These are phyloP conservation scores for Corchorus capsularis DNA, from an alignment of 345 rosid genomes.

Conservation along the genomic window DNA sequence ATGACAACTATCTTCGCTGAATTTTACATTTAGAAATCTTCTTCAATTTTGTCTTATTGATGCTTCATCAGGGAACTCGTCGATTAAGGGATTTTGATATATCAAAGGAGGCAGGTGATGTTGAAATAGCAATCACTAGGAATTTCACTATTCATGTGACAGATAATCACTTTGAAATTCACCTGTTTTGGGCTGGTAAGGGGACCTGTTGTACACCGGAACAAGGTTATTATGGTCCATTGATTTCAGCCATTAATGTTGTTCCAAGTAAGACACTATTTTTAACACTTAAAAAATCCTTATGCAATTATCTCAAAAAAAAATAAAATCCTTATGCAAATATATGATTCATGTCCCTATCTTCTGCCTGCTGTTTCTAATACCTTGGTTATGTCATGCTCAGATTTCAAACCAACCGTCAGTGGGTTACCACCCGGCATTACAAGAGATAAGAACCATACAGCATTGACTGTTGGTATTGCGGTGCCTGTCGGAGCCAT, in stretches of 20 bases:
- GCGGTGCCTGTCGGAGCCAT: slow-evolving; percentile 21
- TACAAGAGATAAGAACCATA: slow-evolving; percentile 20
- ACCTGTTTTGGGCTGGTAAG: slow-evolving; percentile 68
- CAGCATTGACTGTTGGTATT: slow-evolving; percentile 32
- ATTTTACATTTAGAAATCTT: neutral
- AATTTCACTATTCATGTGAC: slow-evolving; percentile 40
- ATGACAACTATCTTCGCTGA: neutral
- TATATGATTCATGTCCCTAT: no score
- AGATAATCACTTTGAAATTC: slow-evolving; percentile 55
- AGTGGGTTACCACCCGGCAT: no score
- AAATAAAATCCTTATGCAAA: neutral
- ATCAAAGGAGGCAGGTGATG: neutral
- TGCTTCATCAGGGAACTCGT: neutral
- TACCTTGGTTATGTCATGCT: no score
- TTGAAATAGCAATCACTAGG: slow-evolving; percentile 12
- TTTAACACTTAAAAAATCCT: neutral
- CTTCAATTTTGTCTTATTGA: neutral
- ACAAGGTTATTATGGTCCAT: slow-evolving; percentile 61
- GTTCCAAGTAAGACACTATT: slow-evolving; percentile 24
- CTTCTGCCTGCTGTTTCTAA: no score
- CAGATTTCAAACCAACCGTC: no score
- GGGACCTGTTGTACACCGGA: slow-evolving; percentile 55
- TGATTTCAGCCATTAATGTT: slow-evolving; percentile 40
- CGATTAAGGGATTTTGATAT: neutral
- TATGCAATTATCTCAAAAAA: no score